Percentiles rank a stretch among this genome's conserved stretches.
These are phyloP conservation scores for Hamamelis virginiana DNA, from an alignment of 164 flowering plant species.

Conservation along the genomic window DNA sequence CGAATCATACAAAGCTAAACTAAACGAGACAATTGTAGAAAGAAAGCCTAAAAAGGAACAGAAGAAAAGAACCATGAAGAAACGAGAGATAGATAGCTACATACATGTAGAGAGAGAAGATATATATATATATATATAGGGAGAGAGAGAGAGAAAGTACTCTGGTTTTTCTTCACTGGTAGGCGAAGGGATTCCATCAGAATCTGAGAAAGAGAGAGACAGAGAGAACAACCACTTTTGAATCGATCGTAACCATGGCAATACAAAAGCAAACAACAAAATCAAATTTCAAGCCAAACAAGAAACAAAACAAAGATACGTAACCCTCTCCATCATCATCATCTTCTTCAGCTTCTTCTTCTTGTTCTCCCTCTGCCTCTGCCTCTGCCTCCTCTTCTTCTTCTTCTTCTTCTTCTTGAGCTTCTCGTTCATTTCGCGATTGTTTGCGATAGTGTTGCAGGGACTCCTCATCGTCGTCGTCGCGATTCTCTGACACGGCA, in stretches of 20 bases:
- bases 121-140: background rate
- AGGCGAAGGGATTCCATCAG: slow-evolving; percentile 31
- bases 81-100: background rate
- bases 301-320: background rate
- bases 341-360: slow-evolving; percentile 16
- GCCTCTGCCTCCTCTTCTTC: slow-evolving; percentile 8
- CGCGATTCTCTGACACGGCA: slow-evolving; percentile 19
- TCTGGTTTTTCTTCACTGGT: slow-evolving; percentile 29
- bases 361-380: slow-evolving; percentile 7
- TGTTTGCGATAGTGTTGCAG: slow-evolving; percentile 16
- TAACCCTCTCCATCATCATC: slow-evolving; percentile 13
- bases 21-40: too few relatives aligned
- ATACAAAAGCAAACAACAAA: background rate
- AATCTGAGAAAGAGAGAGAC: slow-evolving; percentile 32
- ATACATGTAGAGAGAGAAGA: background rate
- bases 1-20: too few relatives aligned
- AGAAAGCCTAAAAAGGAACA: too few relatives aligned
- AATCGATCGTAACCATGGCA: slow-evolving; percentile 5
- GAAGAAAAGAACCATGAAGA: background rate
- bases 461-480: slow-evolving; percentile 3
- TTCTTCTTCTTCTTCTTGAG: background rate
- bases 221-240: too few relatives aligned
- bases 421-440: slow-evolving; percentile 13
- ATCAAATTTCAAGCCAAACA: background rate
- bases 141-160: slow-evolving; percentile 13